These are phyloP conservation scores for Trichoderma arundinaceum DNA, from an alignment of 2,329 filamentous ascomycete species.

Conservation along the genomic window DNA sequence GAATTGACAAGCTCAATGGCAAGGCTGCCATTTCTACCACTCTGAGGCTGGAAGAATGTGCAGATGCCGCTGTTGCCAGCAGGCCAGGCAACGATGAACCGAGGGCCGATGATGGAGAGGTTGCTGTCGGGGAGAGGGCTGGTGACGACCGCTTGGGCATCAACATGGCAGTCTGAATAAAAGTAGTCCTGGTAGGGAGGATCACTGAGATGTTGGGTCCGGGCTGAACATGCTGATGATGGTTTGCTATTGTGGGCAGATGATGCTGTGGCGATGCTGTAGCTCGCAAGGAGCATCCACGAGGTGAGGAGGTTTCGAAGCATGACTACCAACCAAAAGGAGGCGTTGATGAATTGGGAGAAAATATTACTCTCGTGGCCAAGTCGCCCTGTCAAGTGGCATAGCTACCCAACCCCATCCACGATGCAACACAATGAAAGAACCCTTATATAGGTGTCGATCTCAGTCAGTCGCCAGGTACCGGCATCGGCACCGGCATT, in stretches of 20 bases:
- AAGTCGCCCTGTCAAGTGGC: not conserved
- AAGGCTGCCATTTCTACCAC: slow-evolving; percentile 59
- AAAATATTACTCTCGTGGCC: not conserved
- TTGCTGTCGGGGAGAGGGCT: slow-evolving; percentile 60
- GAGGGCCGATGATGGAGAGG: slow-evolving; percentile 59
- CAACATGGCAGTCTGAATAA: slow-evolving; percentile 66
- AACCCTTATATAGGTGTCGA: not conserved
- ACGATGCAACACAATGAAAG: not conserved
- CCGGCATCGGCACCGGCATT: not conserved
- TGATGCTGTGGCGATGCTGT: not conserved
- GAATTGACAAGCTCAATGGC: slow-evolving; percentile 59
- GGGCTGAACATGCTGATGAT: not conserved
- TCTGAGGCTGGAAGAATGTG: slow-evolving; percentile 61
- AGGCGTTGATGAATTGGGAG: not conserved
- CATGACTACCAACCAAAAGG: not conserved
- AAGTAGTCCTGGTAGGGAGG: slow-evolving; percentile 69
- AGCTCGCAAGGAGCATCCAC: slow-evolving; percentile 2
- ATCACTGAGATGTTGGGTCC: slow-evolving; percentile 51
- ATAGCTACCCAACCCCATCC: not conserved
- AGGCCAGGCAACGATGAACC: slow-evolving; percentile 68
- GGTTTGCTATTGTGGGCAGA: not conserved
- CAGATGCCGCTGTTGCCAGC: slow-evolving; percentile 67
- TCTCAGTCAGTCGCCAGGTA: not conserved
- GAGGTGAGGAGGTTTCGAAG: not conserved
- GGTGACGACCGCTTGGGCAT: slow-evolving; percentile 65